Evolutionary conservation across 1,284 basidiomycete species (phyloP).

Genomic region (Laetiporus sulphureus): DNA sequence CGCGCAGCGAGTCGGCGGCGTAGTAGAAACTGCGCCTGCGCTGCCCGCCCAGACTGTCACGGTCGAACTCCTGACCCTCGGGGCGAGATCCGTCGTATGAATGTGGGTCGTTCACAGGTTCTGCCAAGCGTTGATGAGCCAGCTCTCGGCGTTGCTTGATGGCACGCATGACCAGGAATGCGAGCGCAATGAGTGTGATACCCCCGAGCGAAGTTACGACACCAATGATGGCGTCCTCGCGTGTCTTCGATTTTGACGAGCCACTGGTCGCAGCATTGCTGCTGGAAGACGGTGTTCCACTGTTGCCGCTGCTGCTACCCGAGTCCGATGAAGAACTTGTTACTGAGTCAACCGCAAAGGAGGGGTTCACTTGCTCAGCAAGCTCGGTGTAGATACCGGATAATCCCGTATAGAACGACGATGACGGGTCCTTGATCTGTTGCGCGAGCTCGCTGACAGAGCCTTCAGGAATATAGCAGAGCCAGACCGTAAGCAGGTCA

Average conservation of each 20-base stretch:
- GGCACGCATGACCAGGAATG: slow-evolving; percentile 55
- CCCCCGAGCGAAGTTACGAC: slow-evolving; percentile 71
- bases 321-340: slow-evolving; percentile 22
- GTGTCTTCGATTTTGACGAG: slow-evolving; percentile 27
- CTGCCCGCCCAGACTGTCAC: slow-evolving; percentile 64
- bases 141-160: slow-evolving; percentile 53
- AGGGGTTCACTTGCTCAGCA: slow-evolving; percentile 54
- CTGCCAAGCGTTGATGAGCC: slow-evolving; percentile 56
- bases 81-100: slow-evolving; percentile 40
- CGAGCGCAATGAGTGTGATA: slow-evolving; percentile 59
- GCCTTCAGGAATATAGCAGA: slow-evolving; percentile 49
- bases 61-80: slow-evolving; percentile 62
- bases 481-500: slow-evolving; percentile 51
- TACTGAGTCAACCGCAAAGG: slow-evolving; percentile 46
- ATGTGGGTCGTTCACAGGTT: slow-evolving; percentile 33
- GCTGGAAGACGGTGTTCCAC: slow-evolving; percentile 5
- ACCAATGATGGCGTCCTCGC: slow-evolving; percentile 76
- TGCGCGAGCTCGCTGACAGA: slow-evolving; percentile 45
- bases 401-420: slow-evolving; percentile 50
- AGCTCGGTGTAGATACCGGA: slow-evolving; percentile 36
- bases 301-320: slow-evolving; percentile 13
- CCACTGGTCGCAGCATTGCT: slow-evolving; percentile 5
- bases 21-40: slow-evolving; percentile 75
- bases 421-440: slow-evolving; percentile 47
- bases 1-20: slow-evolving; percentile 72